These are phyloP conservation scores for Macaranga tanarius DNA, from an alignment of 441 rosid species.

Conservation along the genomic window DNA sequence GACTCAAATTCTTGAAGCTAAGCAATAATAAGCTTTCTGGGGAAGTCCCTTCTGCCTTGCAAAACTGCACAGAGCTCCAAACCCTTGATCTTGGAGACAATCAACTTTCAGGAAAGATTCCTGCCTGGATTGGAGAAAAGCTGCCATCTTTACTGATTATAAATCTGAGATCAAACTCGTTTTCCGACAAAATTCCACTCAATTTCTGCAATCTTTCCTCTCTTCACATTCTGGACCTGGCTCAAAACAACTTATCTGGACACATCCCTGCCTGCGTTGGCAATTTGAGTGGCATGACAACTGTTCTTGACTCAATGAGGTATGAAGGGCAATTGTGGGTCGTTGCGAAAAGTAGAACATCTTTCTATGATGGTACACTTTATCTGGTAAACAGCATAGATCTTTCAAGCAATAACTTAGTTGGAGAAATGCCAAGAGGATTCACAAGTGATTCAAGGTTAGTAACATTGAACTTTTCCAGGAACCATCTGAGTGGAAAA, in stretches of 20 bases:
- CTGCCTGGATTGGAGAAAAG: slow-evolving; percentile 18
- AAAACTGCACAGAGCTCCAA: slow-evolving; percentile 7
- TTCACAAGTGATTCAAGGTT: not conserved
- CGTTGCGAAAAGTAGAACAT: not conserved
- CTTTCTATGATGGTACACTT: slow-evolving; percentile 5
- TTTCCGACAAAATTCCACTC: not conserved
- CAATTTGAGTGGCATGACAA: slow-evolving; percentile 6
- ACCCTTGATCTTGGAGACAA: slow-evolving; percentile 15
- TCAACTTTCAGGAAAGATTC: slow-evolving; percentile 3
- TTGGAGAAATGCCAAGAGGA: slow-evolving; percentile 11
- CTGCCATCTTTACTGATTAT: not conserved
- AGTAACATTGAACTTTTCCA: slow-evolving; percentile 24
- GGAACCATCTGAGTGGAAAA: slow-evolving; percentile 17
- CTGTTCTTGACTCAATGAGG: not conserved
- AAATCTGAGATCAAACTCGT: slow-evolving; percentile 1
- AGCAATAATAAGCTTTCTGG: slow-evolving; percentile 11
- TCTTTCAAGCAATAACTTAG: slow-evolving; percentile 20
- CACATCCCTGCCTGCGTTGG: slow-evolving; percentile 1
- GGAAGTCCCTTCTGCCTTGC: not conserved
- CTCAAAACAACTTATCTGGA: not conserved
- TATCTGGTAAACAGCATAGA: slow-evolving; percentile 9
- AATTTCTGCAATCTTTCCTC: slow-evolving; percentile 12
- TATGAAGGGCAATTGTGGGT: not conserved
- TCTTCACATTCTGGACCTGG: slow-evolving; percentile 5
- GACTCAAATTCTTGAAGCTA: not conserved